phyloP scores from a whole-genome alignment of 331 rosid species.

The Arachis monticola region DNA sequence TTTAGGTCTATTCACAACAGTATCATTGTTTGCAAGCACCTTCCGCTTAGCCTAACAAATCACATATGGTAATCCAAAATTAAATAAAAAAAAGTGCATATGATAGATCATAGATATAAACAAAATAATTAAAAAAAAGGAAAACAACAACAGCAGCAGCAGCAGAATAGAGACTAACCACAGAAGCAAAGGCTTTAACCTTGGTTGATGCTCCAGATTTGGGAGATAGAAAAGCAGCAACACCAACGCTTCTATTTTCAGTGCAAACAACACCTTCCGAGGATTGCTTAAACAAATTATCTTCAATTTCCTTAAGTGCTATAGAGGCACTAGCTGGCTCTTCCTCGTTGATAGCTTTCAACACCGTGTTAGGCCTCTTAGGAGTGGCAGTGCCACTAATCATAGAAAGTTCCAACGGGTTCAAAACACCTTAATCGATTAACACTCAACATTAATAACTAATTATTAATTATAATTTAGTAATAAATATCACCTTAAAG shows the following conservation, averaged over 20 bases:
- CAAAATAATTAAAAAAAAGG: too few species aligned
- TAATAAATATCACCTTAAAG: not conserved
- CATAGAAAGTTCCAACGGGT: slow-evolving; percentile 79
- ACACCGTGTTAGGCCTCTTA: slow-evolving; percentile 44
- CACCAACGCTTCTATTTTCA: slow-evolving; percentile 18
- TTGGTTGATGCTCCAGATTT: slow-evolving; percentile 27
- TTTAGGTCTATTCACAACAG: slow-evolving; percentile 60
- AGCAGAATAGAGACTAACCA: slow-evolving; percentile 45
- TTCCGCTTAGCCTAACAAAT: slow-evolving; percentile 66
- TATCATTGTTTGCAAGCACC: slow-evolving; percentile 59
- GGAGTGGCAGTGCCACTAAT: slow-evolving; percentile 59
- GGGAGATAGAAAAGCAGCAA: slow-evolving; percentile 32
- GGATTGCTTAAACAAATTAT: slow-evolving; percentile 52
- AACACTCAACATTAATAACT: slow-evolving; percentile 12
- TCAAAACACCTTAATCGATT: slow-evolving; percentile 74
- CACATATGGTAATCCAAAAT: slow-evolving; percentile 7
- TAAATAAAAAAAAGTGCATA: not conserved
- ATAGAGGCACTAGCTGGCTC: slow-evolving; percentile 31
- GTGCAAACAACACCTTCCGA: slow-evolving; percentile 42
- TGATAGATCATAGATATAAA: too few species aligned
- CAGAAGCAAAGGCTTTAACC: slow-evolving; percentile 42
- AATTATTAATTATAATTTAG: not conserved
- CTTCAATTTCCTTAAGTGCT: slow-evolving; percentile 52
- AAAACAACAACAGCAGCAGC: too few species aligned
- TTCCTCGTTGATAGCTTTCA: slow-evolving; percentile 68